Evolutionary conservation across 805 yeast species (phyloP), one percentile per base, ranked within the genome.

Genomic region (Jamesozyma spencerorum): DNA sequence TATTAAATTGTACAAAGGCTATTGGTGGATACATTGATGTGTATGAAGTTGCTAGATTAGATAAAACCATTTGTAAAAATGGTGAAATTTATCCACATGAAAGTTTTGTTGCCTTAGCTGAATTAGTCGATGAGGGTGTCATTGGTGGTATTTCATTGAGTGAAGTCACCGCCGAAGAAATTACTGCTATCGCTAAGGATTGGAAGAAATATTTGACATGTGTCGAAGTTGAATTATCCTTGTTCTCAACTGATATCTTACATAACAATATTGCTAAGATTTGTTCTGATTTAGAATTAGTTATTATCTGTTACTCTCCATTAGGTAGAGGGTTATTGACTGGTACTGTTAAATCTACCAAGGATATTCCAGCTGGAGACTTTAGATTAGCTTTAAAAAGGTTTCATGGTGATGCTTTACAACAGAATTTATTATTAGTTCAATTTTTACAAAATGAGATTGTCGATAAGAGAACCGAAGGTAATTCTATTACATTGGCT

Each of bases 281-380:
- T 4, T 75, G 81, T 47, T 69, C 73, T 17, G 75, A 79, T 45
- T 60, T 70, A 27, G 68, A 68, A 13, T 72, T 87, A 41, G 81
- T 92, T 12, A 66, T 85, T 24, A 67, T 85, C 42, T 84, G 87
- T 19, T 87, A 87, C 62, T 81, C 94, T 24, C 96, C 96, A 24
- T 68, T 87, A 41, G 81, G 87, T 8, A 71, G 84, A 52, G 96
- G 95, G 1, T 65, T 80, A 45, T 68, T 87, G 40, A 79, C 90
- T 3, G 94, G 92, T 42, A 46, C 53, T 27, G 61, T 78, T 39
- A 75, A 62, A 19, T 60, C 70, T 5, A 50, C 62, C 17, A 51
- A 59, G 0, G 79, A 75, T 40, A 53, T 81, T 29, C 74, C 78
- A 12, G 65, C 65, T 33, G 79, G 74, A 33, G 90, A 82, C 52